Percentiles rank a stretch among this genome's conserved stretches.
These are phyloP conservation scores for Rhinocladiella similis DNA, from an alignment of 2,329 filamentous ascomycete genomes.

Conservation along the genomic window DNA sequence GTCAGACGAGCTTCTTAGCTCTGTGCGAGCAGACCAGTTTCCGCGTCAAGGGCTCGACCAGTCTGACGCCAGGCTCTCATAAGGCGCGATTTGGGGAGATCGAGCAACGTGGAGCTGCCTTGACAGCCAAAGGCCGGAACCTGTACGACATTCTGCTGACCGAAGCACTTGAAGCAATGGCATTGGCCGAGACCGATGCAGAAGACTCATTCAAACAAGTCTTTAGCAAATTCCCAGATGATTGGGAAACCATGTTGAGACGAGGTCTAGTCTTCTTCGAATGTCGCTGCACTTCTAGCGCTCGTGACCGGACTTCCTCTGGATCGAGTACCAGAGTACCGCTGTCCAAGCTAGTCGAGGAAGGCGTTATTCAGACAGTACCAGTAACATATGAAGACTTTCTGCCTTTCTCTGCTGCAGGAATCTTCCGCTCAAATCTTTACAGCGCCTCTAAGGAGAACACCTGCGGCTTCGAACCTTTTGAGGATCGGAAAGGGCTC, in stretches of 20 bases:
- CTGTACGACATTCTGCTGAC: conserved; percentile 50
- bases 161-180: background rate
- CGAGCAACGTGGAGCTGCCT: conserved; percentile 53
- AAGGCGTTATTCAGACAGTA: conserved; percentile 37
- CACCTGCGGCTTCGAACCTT: background rate
- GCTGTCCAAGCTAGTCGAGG: conserved; percentile 36
- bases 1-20: conserved; percentile 57
- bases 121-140: conserved; percentile 47
- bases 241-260: conserved; percentile 38
- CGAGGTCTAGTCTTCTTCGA: conserved; percentile 43
- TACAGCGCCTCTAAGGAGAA: background rate
- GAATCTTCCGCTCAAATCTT: conserved; percentile 53
- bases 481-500: background rate
- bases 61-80: conserved; percentile 41
- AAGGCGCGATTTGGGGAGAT: conserved; percentile 56
- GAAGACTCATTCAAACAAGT: conserved; percentile 33
- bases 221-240: conserved; percentile 46
- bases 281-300: conserved; percentile 33
- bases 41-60: conserved; percentile 12
- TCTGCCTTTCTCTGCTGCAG: conserved; percentile 53
- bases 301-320: background rate
- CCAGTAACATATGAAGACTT: conserved; percentile 58
- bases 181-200: conserved; percentile 26
- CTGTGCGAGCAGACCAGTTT: conserved; percentile 52
- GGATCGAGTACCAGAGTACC: background rate